Evolutionary conservation across 805 yeast genomes (phyloP).

Genomic region (Saitoella complicata): DNA sequence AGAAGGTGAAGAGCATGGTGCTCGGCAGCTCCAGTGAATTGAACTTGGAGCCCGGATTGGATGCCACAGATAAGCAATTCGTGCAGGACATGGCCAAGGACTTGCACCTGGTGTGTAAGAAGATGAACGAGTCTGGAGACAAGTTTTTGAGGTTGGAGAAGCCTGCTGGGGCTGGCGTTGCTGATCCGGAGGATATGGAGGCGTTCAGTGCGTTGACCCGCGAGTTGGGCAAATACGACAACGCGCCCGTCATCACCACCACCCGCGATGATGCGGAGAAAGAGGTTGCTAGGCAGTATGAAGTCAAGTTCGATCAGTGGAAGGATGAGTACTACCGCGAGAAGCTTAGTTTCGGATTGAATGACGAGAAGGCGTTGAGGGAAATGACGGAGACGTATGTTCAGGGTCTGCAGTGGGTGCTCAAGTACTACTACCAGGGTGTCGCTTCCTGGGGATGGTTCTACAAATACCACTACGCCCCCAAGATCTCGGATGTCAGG

Average conservation of each 20-base stretch:
- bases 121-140: no score
- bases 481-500: constrained; percentile 67
- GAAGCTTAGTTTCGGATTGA: constrained; percentile 52
- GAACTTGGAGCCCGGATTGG: no score
- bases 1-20: constrained; percentile 7
- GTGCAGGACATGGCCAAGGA: background rate
- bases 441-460: constrained; percentile 96
- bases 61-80: background rate
- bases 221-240: constrained; percentile 29
- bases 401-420: constrained; percentile 95
- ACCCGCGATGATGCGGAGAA: constrained; percentile 22
- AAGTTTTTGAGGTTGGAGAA: constrained; percentile 23
- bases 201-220: constrained; percentile 40
- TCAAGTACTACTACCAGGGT: constrained; percentile 78
- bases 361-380: constrained; percentile 42
- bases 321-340: constrained; percentile 69
- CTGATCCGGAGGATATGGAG: constrained; percentile 52
- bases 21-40: background rate
- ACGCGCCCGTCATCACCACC: constrained; percentile 2
- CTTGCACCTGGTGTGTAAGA: background rate
- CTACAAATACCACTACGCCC: constrained; percentile 78
- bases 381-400: constrained; percentile 64
- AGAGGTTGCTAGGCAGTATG: constrained; percentile 46
- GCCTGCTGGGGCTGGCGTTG: constrained; percentile 38
- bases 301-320: constrained; percentile 63